Evolutionary conservation across 108 stramenopile species (phyloP).

Genomic region (Pseudonitzschia multiseries): DNA sequence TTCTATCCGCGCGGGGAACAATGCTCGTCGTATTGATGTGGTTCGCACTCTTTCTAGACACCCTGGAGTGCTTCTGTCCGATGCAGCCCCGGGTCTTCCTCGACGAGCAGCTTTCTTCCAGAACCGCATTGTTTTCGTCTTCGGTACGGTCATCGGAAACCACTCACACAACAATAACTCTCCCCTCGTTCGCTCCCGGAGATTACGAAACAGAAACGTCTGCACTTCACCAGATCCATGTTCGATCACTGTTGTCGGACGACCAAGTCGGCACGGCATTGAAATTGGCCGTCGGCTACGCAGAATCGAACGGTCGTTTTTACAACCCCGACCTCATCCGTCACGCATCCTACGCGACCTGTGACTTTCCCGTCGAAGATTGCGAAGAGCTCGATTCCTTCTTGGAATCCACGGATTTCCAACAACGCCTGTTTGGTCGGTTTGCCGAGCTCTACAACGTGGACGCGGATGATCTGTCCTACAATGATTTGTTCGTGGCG

Average conservation of each 20-base stretch:
- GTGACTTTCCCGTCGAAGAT: too few relatives aligned
- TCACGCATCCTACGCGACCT: too few relatives aligned
- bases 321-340: too few relatives aligned
- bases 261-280: conserved; percentile 49
- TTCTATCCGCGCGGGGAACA: too few relatives aligned
- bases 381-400: too few relatives aligned
- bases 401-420: too few relatives aligned
- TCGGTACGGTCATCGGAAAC: neutral
- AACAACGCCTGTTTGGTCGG: too few relatives aligned
- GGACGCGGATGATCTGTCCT: too few relatives aligned
- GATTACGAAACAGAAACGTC: conserved; percentile 37
- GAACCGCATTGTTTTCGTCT: too few relatives aligned
- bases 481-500: too few relatives aligned
- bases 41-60: conserved; percentile 8
- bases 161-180: neutral
- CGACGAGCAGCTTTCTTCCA: too few relatives aligned
- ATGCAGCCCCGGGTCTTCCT: neutral
- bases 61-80: conserved; percentile 3
- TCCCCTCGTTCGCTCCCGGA: conserved; percentile 4
- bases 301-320: conserved; percentile 30
- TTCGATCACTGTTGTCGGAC: conserved; percentile 43
- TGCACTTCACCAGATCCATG: conserved; percentile 60
- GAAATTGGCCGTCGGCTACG: conserved; percentile 47
- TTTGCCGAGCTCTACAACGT: too few relatives aligned
- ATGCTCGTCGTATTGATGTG: neutral